Conservation (phyloP, 441 rosid species). For the Erodium texanum region DNA sequence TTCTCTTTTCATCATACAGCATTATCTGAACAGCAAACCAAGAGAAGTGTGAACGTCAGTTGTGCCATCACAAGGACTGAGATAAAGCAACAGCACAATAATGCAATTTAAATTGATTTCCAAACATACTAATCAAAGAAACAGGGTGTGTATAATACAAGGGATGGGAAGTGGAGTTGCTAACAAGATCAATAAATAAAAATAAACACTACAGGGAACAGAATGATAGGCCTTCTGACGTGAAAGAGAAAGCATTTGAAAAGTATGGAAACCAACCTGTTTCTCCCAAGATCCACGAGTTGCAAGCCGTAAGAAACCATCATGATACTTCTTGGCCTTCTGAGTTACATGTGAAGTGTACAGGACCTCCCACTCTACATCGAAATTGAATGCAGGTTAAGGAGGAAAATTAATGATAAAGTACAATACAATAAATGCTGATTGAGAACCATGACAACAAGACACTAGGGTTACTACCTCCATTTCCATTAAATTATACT, state of each 20-base stretch:
- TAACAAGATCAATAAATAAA: neutral
- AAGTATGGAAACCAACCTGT: slow-evolving; percentile 29
- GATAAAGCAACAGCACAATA: neutral
- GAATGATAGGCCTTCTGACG: slow-evolving; percentile 2
- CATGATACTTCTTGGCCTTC: slow-evolving; percentile 51
- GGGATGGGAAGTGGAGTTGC: neutral
- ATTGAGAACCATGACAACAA: neutral
- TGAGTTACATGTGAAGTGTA: slow-evolving; percentile 46
- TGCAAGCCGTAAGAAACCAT: slow-evolving; percentile 35
- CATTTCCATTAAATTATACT: neutral
- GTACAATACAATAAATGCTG: neutral
- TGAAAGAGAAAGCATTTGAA: neutral
- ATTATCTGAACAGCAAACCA: slow-evolving; percentile 11
- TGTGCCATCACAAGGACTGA: neutral
- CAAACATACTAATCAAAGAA: neutral
- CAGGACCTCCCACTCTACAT: slow-evolving; percentile 43
- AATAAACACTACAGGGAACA: neutral
- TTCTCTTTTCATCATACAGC: slow-evolving; percentile 15
- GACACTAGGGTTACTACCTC: neutral
- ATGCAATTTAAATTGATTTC: neutral
- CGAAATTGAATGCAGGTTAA: neutral
- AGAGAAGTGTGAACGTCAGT: neutral
- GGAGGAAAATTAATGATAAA: neutral
- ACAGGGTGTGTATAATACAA: neutral
- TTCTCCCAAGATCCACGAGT: slow-evolving; percentile 32